phyloP scores from a whole-genome alignment of 805 yeast genomes.

The Myxozyma sirexii region DNA sequence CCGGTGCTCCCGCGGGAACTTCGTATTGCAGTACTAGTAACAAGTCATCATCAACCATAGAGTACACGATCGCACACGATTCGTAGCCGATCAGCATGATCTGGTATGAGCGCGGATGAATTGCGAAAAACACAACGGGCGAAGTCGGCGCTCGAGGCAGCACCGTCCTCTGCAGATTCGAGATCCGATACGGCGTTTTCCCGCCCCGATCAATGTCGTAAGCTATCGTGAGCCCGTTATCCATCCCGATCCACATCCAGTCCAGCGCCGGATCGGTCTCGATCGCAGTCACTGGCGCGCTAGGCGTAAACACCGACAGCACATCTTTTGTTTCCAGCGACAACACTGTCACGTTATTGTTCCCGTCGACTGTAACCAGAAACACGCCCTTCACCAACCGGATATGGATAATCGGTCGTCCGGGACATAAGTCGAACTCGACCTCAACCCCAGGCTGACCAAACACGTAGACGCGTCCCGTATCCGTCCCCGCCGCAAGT shows the following conservation, averaged over 20 bases:
- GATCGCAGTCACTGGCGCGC: constrained; percentile 66
- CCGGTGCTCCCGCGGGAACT: constrained; percentile 69
- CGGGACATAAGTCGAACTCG: constrained; percentile 56
- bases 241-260: constrained; percentile 79
- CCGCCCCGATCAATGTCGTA: constrained; percentile 81
- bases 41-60: constrained; percentile 58
- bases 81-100: constrained; percentile 72
- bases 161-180: constrained; percentile 62
- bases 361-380: constrained; percentile 68
- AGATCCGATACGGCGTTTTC: constrained; percentile 65
- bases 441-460: constrained; percentile 84
- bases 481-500: constrained; percentile 74
- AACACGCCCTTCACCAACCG: constrained; percentile 80
- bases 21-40: constrained; percentile 65
- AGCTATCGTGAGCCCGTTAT: constrained; percentile 69
- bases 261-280: constrained; percentile 87
- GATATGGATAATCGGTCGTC: constrained; percentile 55
- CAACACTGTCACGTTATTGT: constrained; percentile 64
- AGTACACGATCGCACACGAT: constrained; percentile 68
- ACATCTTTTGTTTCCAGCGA: constrained; percentile 67
- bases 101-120: constrained; percentile 92
- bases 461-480: constrained; percentile 71
- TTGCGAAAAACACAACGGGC: constrained; percentile 65
- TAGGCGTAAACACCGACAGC: constrained; percentile 62
- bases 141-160: constrained; percentile 47